Conservation (phyloP, 2,329 filamentous ascomycete genomes). For the Colletotrichum camelliae region DNA sequence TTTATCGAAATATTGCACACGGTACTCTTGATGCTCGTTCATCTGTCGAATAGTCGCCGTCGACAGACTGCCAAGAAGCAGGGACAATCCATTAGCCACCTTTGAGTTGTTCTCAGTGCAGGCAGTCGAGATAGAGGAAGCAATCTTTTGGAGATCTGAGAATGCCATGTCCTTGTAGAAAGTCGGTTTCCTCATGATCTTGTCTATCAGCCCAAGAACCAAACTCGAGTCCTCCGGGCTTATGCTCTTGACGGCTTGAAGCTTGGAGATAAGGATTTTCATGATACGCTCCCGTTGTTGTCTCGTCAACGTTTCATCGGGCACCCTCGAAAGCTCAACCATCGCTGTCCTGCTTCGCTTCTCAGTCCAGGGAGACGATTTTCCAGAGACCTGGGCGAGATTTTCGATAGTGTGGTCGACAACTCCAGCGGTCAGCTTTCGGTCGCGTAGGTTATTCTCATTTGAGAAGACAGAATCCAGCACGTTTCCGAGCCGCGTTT, state of each 20-base stretch:
- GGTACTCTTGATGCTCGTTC: conserved; percentile 48
- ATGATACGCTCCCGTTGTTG: conserved; percentile 50
- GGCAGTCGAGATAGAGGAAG: conserved; percentile 32
- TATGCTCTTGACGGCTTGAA: conserved; percentile 29
- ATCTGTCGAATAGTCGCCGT: conserved; percentile 46
- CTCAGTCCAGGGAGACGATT: conserved; percentile 9
- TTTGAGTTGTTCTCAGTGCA: not conserved
- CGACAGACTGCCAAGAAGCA: conserved; percentile 19
- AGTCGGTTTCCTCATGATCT: conserved; percentile 55
- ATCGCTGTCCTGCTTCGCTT: not conserved
- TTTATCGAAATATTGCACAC: conserved; percentile 42
- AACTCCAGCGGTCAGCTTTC: conserved; percentile 34
- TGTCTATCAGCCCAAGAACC: conserved; percentile 51
- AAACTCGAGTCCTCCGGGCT: conserved; percentile 37
- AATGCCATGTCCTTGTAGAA: conserved; percentile 55
- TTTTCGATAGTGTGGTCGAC: conserved; percentile 35
- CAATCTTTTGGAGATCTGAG: conserved; percentile 36
- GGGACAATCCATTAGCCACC: not conserved
- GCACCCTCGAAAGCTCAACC: conserved; percentile 34
- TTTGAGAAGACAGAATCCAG: conserved; percentile 39
- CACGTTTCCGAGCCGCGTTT: conserved; percentile 22
- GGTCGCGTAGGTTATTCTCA: conserved; percentile 41
- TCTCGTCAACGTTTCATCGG: conserved; percentile 45
- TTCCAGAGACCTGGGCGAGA: conserved; percentile 25
- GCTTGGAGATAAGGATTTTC: conserved; percentile 30